A percentile compares a stretch with the other conserved stretches of the same genome.
phyloP scores from a whole-genome alignment of 805 yeast species.

The Hyphopichia homilentoma region DNA sequence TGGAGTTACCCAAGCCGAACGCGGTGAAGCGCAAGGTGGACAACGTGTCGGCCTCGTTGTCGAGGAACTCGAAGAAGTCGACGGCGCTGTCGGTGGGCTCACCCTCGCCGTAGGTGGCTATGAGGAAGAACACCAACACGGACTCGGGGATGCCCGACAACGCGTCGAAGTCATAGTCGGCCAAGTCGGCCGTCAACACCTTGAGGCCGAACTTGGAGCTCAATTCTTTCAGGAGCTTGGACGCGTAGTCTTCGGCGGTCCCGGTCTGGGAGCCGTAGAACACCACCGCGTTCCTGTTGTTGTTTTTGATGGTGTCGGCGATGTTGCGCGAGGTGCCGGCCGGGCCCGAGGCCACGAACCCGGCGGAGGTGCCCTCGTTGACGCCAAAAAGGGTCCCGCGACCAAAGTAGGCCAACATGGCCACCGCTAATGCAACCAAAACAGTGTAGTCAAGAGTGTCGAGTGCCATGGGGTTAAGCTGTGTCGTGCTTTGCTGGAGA shows the following conservation, averaged over 20 bases:
- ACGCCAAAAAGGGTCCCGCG: constrained; percentile 55
- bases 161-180: constrained; percentile 81
- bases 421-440: constrained; percentile 61
- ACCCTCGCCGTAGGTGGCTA: constrained; percentile 98
- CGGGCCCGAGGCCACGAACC: constrained; percentile 21
- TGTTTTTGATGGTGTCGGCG: constrained; percentile 51
- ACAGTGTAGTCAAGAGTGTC: constrained; percentile 73
- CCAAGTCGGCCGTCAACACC: constrained; percentile 83
- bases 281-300: constrained; percentile 72
- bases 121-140: constrained; percentile 60
- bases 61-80: constrained; percentile 67
- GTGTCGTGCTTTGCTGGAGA: no score
- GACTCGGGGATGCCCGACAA: constrained; percentile 60
- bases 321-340: constrained; percentile 51
- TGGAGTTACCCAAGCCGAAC: constrained; percentile 92
- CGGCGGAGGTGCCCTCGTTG: constrained; percentile 22
- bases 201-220: constrained; percentile 75
- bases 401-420: constrained; percentile 61
- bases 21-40: constrained; percentile 61
- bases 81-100: constrained; percentile 96
- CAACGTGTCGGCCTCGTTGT: constrained; percentile 54
- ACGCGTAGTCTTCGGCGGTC: constrained; percentile 95
- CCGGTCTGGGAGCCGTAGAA: constrained; percentile 97
- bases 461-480: constrained; percentile 59
- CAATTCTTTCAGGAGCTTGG: constrained; percentile 85